A percentile compares a stretch with the other conserved stretches of the same genome.
Conservation (phyloP, 2,329 filamentous ascomycete genomes). For the Pseudopyricularia cyperi region DNA sequence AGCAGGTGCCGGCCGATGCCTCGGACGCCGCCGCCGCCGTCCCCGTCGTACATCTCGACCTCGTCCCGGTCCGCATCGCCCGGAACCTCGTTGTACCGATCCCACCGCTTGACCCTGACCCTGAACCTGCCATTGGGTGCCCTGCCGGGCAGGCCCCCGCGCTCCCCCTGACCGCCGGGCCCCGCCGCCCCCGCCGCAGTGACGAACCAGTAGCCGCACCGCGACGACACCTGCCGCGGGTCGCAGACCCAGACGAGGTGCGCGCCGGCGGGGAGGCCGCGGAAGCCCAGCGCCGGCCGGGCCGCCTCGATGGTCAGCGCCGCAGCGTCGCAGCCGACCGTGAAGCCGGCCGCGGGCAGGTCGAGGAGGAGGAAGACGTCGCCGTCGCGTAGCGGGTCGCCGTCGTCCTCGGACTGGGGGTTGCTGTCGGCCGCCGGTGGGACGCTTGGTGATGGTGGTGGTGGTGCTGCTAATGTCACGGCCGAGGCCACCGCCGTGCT, state of each 20-base stretch:
- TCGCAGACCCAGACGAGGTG: conserved; percentile 49
- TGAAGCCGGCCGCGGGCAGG: conserved; percentile 35
- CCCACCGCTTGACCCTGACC: conserved; percentile 39
- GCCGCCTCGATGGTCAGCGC: conserved; percentile 27
- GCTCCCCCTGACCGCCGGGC: too few relatives aligned
- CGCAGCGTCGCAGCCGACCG: conserved; percentile 38
- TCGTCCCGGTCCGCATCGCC: conserved; percentile 29
- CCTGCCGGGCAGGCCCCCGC: too few relatives aligned
- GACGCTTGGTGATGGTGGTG: too few relatives aligned
- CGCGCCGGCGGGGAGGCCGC: conserved; percentile 38
- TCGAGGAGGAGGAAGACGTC: conserved; percentile 40
- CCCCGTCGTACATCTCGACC: conserved; percentile 27
- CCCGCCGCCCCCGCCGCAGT: conserved; percentile 15
- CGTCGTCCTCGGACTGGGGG: conserved; percentile 8
- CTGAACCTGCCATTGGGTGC: too few relatives aligned
- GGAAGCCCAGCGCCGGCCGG: conserved; percentile 35
- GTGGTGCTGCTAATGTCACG: too few relatives aligned
- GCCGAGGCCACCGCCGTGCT: too few relatives aligned
- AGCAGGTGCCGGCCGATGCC: conserved; percentile 26
- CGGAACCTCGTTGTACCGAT: conserved; percentile 40
- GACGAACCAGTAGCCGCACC: conserved; percentile 46
- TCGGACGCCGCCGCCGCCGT: conserved; percentile 27
- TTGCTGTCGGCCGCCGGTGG: conserved; percentile 4
- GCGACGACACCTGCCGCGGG: conserved; percentile 28
- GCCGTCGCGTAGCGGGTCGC: conserved; percentile 19